Conservation (phyloP, 345 rosid genomes). For the Streptanthus diversifolius region DNA sequence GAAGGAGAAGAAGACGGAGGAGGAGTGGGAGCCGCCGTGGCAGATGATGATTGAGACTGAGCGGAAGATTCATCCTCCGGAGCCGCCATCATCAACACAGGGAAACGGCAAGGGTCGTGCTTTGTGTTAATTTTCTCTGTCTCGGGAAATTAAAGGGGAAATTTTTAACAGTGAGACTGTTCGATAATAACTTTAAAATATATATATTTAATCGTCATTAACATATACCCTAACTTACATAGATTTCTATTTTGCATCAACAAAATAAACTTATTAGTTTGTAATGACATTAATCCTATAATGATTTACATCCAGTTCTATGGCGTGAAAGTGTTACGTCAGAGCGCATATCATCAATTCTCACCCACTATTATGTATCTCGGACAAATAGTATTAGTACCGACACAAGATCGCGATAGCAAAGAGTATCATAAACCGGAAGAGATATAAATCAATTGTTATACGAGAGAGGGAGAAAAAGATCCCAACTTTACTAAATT, state of each 20-base stretch:
- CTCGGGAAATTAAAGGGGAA: neutral
- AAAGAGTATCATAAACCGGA: neutral
- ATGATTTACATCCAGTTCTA: neutral
- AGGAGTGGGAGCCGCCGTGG: conserved; percentile 43
- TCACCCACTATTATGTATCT: neutral
- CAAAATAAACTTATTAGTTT: neutral
- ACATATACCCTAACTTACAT: neutral
- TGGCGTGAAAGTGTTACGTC: neutral
- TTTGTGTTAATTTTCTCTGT: neutral
- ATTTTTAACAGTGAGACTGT: conserved; percentile 21
- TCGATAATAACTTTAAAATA: neutral
- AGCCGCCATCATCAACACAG: conserved; percentile 58
- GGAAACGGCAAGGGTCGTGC: conserved; percentile 4
- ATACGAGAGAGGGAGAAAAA: neutral
- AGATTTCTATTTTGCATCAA: no score
- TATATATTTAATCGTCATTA: neutral
- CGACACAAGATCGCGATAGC: neutral
- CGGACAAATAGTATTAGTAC: neutral
- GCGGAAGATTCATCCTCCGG: conserved; percentile 89
- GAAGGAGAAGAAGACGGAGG: conserved; percentile 47
- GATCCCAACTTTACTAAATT: neutral
- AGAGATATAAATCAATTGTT: neutral
- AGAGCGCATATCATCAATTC: neutral
- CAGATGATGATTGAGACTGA: conserved; percentile 57
- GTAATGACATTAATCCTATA: neutral